Evolutionary conservation across 208 protist species (phyloP).

Genomic region (Novymonas esmeraldas): DNA sequence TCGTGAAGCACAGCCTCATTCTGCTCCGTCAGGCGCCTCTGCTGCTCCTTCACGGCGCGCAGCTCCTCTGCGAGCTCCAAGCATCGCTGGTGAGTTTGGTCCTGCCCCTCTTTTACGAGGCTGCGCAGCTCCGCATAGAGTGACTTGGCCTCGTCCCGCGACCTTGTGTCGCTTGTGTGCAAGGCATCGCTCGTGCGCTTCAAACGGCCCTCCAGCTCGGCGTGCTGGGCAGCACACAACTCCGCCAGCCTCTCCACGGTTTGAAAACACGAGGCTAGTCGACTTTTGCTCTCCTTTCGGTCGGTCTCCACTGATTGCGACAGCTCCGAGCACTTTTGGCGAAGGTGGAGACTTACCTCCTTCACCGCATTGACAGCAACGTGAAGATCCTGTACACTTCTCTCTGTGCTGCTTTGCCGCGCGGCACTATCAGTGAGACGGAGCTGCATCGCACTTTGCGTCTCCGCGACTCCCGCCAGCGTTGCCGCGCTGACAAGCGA

Average conservation of each 20-base stretch:
- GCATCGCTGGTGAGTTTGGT: slow-evolving; percentile 3
- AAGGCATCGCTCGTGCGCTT: neutral
- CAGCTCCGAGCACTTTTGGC: slow-evolving; percentile 16
- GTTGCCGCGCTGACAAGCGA: neutral
- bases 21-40: slow-evolving; percentile 20
- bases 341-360: slow-evolving; percentile 12
- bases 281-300: slow-evolving; percentile 14
- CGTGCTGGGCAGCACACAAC: slow-evolving; percentile 14
- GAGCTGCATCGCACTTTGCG: neutral
- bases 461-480: neutral
- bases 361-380: slow-evolving; percentile 1
- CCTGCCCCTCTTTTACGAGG: slow-evolving; percentile 2
- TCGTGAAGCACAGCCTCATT: neutral
- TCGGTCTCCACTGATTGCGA: slow-evolving; percentile 12
- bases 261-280: slow-evolving; percentile 19
- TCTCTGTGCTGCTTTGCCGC: slow-evolving; percentile 4
- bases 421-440: neutral
- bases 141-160: slow-evolving; percentile 20
- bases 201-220: slow-evolving; percentile 3
- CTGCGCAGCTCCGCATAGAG: slow-evolving; percentile 18
- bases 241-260: slow-evolving; percentile 25
- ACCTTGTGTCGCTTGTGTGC: neutral
- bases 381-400: neutral
- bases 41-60: slow-evolving; percentile 18
- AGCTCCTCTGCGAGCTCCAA: slow-evolving; percentile 19